A percentile compares a stretch with the other conserved stretches of the same genome.
Evolutionary conservation across 2,329 filamentous ascomycete species (phyloP).

Genomic region (Cadophora gregata): DNA sequence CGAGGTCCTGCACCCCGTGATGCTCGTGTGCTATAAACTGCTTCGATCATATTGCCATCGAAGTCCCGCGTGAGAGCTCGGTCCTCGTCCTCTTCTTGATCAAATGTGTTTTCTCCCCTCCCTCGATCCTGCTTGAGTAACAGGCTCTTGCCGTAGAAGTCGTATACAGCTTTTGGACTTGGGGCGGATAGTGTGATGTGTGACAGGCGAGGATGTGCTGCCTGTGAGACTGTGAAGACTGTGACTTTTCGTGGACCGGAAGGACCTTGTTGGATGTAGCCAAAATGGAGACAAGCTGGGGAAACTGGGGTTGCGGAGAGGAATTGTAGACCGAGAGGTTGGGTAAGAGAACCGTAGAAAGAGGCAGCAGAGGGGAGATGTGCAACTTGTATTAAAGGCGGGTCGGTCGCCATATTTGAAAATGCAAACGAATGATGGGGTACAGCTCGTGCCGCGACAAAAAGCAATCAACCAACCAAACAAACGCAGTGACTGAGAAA

Average conservation of each 20-base stretch:
- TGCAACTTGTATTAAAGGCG: slow-evolving; percentile 67
- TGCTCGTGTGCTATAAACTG: slow-evolving; percentile 53
- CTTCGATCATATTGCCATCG: slow-evolving; percentile 85
- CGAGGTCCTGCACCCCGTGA: slow-evolving; percentile 2
- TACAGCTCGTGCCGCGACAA: neutral
- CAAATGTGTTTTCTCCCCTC: slow-evolving; percentile 18
- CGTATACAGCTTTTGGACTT: slow-evolving; percentile 67
- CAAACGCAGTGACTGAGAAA: neutral
- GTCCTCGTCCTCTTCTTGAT: slow-evolving; percentile 27
- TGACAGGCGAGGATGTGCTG: slow-evolving; percentile 51
- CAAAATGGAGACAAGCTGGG: slow-evolving; percentile 43
- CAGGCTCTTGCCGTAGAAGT: slow-evolving; percentile 67
- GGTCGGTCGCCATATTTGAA: slow-evolving; percentile 18
- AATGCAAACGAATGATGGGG: slow-evolving; percentile 10
- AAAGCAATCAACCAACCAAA: slow-evolving; percentile 2
- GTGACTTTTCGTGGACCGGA: slow-evolving; percentile 22
- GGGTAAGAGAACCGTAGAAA: slow-evolving; percentile 81
- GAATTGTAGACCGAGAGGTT: slow-evolving; percentile 74
- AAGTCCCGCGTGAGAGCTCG: slow-evolving; percentile 70
- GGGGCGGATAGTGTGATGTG: slow-evolving; percentile 65
- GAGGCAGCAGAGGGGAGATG: slow-evolving; percentile 81
- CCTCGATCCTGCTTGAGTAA: slow-evolving; percentile 16
- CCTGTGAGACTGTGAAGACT: slow-evolving; percentile 52
- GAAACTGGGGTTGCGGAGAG: slow-evolving; percentile 27
- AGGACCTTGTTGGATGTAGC: slow-evolving; percentile 48